These are phyloP conservation scores for Pisolithus thermaeus DNA, from an alignment of 1,284 basidiomycete species.

Conservation along the genomic window DNA sequence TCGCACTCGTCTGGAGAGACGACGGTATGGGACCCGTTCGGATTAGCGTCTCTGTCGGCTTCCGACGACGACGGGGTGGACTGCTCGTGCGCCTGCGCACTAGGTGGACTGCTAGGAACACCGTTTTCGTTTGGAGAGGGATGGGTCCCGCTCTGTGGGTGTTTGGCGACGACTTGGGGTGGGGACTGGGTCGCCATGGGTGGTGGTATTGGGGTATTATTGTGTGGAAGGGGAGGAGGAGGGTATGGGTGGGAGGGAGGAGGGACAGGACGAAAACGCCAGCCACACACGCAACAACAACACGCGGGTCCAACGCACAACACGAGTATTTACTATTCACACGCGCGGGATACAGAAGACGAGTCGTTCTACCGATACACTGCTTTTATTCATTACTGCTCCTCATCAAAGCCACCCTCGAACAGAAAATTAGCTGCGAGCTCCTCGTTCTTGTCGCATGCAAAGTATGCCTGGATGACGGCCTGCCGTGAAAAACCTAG, in stretches of 20 bases:
- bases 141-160: conserved; percentile 10
- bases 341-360: conserved; percentile 17
- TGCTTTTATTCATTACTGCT: background rate
- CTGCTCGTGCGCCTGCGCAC: conserved; percentile 31
- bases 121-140: conserved; percentile 24
- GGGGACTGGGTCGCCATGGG: too few relatives aligned
- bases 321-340: conserved; percentile 14
- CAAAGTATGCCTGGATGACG: conserved; percentile 83
- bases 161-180: too few relatives aligned
- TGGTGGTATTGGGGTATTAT: too few relatives aligned
- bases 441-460: conserved; percentile 94
- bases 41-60: conserved; percentile 28
- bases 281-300: conserved; percentile 14
- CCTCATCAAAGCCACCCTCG: conserved; percentile 46
- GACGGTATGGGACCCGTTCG: conserved; percentile 27
- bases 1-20: conserved; percentile 31
- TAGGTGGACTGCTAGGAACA: conserved; percentile 12
- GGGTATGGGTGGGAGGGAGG: conserved; percentile 4
- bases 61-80: conserved; percentile 30
- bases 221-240: background rate
- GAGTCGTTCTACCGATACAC: background rate
- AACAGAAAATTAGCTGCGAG: conserved; percentile 90
- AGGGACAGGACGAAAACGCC: conserved; percentile 7
- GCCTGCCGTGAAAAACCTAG: conserved; percentile 81
- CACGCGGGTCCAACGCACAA: conserved; percentile 7